These are phyloP conservation scores for Trichosanthes truncata DNA, from an alignment of 306 rosid species.

Conservation along the genomic window DNA sequence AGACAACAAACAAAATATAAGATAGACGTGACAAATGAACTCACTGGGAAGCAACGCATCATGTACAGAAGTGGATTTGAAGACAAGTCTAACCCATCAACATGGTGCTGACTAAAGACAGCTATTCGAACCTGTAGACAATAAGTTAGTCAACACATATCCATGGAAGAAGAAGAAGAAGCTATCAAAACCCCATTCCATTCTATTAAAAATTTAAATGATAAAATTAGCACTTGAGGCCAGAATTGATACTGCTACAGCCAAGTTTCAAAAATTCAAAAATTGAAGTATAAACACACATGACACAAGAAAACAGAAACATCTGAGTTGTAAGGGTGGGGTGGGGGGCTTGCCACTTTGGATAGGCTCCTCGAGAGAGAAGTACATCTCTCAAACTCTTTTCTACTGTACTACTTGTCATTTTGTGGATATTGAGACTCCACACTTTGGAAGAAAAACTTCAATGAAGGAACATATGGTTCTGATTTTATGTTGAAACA, in stretches of 20 bases:
- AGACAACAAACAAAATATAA: background rate
- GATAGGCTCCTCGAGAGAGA: no score
- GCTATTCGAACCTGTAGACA: conserved; percentile 86
- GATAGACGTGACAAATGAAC: conserved; percentile 26
- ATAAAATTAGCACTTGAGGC: background rate
- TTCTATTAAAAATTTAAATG: background rate
- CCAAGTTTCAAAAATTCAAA: background rate
- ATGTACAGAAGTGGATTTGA: conserved; percentile 92
- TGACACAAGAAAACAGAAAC: background rate
- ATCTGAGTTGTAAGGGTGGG: no score
- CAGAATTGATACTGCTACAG: background rate
- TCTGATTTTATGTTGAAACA: background rate
- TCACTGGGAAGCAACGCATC: conserved; percentile 98
- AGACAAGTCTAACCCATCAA: conserved; percentile 90
- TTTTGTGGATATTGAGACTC: background rate
- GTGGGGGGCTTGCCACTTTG: no score
- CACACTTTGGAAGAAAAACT: background rate
- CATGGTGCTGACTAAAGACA: conserved; percentile 98
- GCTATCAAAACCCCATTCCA: background rate
- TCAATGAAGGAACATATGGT: background rate
- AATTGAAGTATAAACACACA: background rate
- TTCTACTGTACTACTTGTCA: background rate
- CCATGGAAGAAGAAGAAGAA: no score
- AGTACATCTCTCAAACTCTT: no score
- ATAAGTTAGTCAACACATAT: background rate